Evolutionary conservation across 129 eudicot species (phyloP), one percentile per base, ranked within the genome.

Genomic region (Scalesia atractyloides): DNA sequence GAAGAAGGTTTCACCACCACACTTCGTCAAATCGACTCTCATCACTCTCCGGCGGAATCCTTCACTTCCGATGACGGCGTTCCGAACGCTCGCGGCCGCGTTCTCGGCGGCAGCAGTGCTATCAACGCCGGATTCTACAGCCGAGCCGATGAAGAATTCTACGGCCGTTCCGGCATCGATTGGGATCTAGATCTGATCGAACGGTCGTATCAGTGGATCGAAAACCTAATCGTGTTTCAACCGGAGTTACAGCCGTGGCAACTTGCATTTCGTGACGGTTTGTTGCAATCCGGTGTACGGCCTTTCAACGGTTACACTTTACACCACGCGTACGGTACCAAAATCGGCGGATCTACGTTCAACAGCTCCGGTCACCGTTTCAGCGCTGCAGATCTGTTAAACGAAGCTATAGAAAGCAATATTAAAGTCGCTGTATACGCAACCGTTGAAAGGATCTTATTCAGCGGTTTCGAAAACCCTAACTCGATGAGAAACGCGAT

Each of bases 261-360:
- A 69, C 57, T 85, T 0, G 81, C 91, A 2, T 59, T 90, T 12
- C 80, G 95, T 51, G 95, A 90, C 34, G 88, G 81, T 2, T 66
- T 90, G 3, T 11, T 87, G n/a, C 91, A 90, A 58, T 82, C 88
- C 37, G 94, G 89, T 1, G 74, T 90, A 14, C 52, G 57, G 34
- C 93, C 93, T 0, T 84, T 82, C 11, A 67, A 82, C 5, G 93
- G 82, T 34, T 88, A 74, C 65, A 88, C 54, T 57, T 76, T 82
- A 54, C 79, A 86, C 17, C 97, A 88, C 22, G 19, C 72, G 2
- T 11, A 68, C 20, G 97, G 95, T 10, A 91, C 95, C 41, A 91
- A 91, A 71, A 88, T 91, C 20, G 90, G 96, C 1, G 97, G 97
- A 15, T 82, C 97, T 0, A 91, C 96, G 0, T 91, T 88, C 37